Evolutionary conservation across 768 basidiomycete species (phyloP).

Genomic region (Nevesoporus exiguus): DNA sequence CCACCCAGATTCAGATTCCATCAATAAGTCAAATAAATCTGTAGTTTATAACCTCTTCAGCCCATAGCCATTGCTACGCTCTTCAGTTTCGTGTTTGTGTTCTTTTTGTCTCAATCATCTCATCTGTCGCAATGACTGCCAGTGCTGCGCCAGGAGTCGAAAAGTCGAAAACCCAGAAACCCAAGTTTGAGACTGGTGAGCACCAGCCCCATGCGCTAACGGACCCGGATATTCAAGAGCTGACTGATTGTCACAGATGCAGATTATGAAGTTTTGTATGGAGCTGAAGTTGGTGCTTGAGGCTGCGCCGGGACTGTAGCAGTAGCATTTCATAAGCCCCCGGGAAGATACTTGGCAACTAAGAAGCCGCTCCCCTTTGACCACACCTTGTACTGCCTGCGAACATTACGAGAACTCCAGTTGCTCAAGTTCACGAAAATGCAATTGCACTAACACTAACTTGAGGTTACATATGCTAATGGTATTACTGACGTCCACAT

Average conservation of each 20-base stretch:
- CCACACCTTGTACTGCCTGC: conserved; percentile 86
- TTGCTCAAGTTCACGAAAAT: conserved; percentile 83
- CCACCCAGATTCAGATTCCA: conserved; percentile 9
- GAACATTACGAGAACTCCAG: conserved; percentile 90
- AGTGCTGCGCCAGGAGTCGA: conserved; percentile 24
- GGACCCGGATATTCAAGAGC: background rate
- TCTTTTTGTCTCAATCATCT: background rate
- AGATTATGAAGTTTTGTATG: conserved; percentile 69
- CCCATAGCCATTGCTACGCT: background rate
- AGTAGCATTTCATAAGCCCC: conserved; percentile 81
- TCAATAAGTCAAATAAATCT: conserved; percentile 8
- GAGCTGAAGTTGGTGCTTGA: conserved; percentile 86
- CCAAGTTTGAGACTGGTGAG: conserved; percentile 70
- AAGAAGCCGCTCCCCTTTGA: conserved; percentile 96
- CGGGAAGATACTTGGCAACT: conserved; percentile 84
- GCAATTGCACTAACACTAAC: too few species aligned
- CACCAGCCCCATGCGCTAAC: background rate
- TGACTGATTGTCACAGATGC: conserved; percentile 43
- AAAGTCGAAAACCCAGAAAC: conserved; percentile 57
- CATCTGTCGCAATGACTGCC: conserved; percentile 3
- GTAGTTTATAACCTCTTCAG: conserved; percentile 1
- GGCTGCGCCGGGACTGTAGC: conserved; percentile 88
- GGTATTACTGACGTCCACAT: conserved; percentile 1
- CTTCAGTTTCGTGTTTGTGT: background rate
- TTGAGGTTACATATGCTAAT: background rate